phyloP scores from a whole-genome alignment of 306 rosid species.

The Gynostemma pentaphyllum region DNA sequence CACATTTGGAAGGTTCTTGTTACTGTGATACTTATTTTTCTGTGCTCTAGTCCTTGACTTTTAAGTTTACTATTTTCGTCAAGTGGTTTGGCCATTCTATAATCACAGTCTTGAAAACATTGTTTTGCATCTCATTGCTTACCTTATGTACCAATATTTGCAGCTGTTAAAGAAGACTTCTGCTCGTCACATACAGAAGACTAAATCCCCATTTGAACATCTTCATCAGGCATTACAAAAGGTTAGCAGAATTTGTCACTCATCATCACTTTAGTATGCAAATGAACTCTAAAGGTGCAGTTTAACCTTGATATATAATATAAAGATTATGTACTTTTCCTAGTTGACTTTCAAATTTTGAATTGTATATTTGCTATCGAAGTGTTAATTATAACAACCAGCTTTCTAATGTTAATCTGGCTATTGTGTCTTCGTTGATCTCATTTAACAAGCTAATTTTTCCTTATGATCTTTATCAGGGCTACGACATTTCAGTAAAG shows the following conservation, averaged over 20 bases:
- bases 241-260: slow-evolving; percentile 32
- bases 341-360: neutral
- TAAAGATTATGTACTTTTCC: neutral
- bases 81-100: neutral
- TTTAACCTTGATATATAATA: neutral
- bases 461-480: slow-evolving; percentile 33
- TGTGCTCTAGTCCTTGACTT: neutral
- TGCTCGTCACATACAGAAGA: slow-evolving; percentile 63
- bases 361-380: neutral
- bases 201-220: slow-evolving; percentile 73
- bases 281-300: neutral
- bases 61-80: too few species aligned
- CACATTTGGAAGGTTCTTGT: neutral
- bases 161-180: slow-evolving; percentile 87
- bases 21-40: neutral
- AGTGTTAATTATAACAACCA: neutral
- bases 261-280: neutral
- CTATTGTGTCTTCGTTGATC: neutral
- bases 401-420: neutral
- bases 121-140: slow-evolving; percentile 47
- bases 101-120: slow-evolving; percentile 2
- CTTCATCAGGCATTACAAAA: slow-evolving; percentile 64
- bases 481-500: slow-evolving; percentile 79
- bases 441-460: neutral
- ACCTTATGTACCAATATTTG: slow-evolving; percentile 29